Evolutionary conservation across 2,329 filamentous ascomycete species (phyloP).

Genomic region (Botryotinia narcissicola): DNA sequence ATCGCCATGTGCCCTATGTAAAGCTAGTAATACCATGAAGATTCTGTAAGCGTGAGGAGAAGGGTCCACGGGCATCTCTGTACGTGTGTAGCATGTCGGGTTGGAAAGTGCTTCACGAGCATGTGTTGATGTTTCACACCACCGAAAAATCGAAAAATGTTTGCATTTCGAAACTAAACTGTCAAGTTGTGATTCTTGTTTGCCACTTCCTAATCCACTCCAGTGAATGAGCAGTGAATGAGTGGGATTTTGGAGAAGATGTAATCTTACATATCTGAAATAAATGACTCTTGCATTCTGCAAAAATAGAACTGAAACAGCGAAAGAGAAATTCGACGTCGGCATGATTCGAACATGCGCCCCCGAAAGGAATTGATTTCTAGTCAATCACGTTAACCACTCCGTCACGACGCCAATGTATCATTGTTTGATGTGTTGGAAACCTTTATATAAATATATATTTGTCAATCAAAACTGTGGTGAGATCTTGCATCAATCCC

Average conservation of each 20-base stretch:
- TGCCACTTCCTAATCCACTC: background rate
- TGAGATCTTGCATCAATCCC: background rate
- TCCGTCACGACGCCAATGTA: background rate
- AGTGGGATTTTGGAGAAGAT: background rate
- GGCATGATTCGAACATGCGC: slow-evolving; percentile 8
- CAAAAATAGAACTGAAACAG: background rate
- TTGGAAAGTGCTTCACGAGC: background rate
- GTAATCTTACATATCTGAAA: background rate
- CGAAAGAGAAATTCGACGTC: background rate
- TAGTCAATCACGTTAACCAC: slow-evolving; percentile 10
- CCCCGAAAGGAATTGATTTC: slow-evolving; percentile 10
- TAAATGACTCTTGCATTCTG: background rate
- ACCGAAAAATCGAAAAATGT: background rate
- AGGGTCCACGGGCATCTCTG: background rate
- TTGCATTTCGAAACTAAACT: background rate
- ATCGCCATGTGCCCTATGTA: background rate
- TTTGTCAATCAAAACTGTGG: rapidly evolving
- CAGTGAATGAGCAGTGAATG: background rate
- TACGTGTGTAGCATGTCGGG: background rate
- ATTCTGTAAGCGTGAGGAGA: background rate
- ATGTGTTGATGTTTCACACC: background rate
- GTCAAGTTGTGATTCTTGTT: background rate
- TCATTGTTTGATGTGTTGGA: rapidly evolving
- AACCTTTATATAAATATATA: rapidly evolving
- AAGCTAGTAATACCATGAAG: background rate